Evolutionary conservation across 2,329 filamentous ascomycete genomes (phyloP).

Genomic region (Colletotrichum lini): DNA sequence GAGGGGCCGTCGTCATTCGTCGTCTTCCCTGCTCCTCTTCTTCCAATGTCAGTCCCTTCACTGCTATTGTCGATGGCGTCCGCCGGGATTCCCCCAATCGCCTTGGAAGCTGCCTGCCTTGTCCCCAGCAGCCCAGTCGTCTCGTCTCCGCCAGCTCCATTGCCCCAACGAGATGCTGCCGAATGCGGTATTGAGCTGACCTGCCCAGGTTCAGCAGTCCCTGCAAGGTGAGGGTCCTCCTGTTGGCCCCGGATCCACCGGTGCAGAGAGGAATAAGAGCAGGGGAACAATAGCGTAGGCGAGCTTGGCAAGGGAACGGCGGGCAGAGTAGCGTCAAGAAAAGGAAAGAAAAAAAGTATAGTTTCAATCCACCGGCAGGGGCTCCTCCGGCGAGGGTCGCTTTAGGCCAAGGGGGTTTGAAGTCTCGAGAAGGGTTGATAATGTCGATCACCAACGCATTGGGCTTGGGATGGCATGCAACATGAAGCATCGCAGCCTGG

Average conservation of each 20-base stretch:
- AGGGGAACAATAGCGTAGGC: not conserved
- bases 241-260: conserved; percentile 31
- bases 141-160: conserved; percentile 19
- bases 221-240: conserved; percentile 21
- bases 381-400: conserved; percentile 19
- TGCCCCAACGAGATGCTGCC: conserved; percentile 30
- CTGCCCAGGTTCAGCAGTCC: conserved; percentile 14
- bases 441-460: conserved; percentile 34
- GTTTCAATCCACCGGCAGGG: conserved; percentile 27
- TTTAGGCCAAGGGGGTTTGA: conserved; percentile 1
- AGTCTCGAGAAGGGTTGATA: conserved; percentile 30
- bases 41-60: not conserved
- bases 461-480: conserved; percentile 21
- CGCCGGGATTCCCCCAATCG: conserved; percentile 27
- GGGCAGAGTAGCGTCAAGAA: conserved; percentile 16
- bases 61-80: conserved; percentile 17
- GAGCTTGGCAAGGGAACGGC: conserved; percentile 1
- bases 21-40: conserved; percentile 2
- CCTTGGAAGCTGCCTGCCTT: conserved; percentile 14
- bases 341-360: conserved; percentile 17
- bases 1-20: conserved; percentile 4
- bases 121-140: conserved; percentile 4
- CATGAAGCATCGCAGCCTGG: not conserved
- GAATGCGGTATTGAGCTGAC: conserved; percentile 36
- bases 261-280: conserved; percentile 13